A percentile compares a stretch with the other conserved stretches of the same genome.
Conservation (phyloP, 2,329 filamentous ascomycete genomes). For the Cercospora sesami region DNA sequence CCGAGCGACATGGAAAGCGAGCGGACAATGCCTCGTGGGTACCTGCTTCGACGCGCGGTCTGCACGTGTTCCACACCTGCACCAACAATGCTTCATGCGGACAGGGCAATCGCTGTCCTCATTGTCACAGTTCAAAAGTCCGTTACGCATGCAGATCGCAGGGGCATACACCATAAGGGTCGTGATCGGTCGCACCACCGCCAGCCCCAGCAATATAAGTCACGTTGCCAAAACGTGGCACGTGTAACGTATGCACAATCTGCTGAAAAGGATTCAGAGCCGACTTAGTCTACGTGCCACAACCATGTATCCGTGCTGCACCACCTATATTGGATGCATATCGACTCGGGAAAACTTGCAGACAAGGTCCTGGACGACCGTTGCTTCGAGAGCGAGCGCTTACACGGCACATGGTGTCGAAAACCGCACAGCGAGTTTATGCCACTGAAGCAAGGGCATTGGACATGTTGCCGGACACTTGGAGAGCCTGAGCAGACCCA, state of each 20-base stretch:
- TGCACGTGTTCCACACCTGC: background rate
- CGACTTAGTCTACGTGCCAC: background rate
- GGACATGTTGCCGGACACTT: background rate
- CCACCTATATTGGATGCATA: constrained; percentile 1
- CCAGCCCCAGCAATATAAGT: constrained; percentile 4
- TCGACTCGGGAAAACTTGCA: background rate
- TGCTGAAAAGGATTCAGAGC: background rate
- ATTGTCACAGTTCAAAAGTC: background rate
- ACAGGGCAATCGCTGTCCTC: background rate
- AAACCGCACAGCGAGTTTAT: background rate
- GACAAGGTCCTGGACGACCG: background rate
- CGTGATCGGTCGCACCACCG: background rate
- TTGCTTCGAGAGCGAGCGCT: background rate
- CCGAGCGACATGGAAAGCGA: background rate
- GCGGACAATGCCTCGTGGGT: background rate
- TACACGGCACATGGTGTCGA: background rate
- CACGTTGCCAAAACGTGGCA: constrained; percentile 15
- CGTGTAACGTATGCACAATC: constrained; percentile 12
- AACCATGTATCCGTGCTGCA: constrained; percentile 5
- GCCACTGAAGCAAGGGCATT: background rate
- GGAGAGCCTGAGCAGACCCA: background rate
- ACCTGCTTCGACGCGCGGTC: background rate
- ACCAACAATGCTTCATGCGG: background rate
- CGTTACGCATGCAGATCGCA: background rate
- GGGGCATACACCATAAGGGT: background rate